Evolutionary conservation across 164 flowering plant genomes (phyloP).

Genomic region (Vitis rupestris): DNA sequence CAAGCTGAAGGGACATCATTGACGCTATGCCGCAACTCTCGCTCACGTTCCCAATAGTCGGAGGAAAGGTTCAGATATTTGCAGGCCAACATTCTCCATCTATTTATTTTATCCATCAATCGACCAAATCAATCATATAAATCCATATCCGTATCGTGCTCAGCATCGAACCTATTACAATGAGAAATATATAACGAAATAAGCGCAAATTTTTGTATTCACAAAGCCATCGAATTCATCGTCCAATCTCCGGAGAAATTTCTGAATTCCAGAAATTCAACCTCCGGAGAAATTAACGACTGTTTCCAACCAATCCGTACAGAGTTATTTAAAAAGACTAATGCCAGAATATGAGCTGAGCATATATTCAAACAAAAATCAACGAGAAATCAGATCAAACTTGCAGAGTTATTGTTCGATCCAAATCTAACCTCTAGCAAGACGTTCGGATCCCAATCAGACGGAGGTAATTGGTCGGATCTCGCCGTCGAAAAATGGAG

Average conservation of each 20-base stretch:
- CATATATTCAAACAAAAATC: neutral
- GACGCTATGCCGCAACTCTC: neutral
- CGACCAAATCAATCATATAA: neutral
- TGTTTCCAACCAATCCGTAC: conserved; percentile 4
- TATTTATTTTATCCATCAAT: conserved; percentile 14
- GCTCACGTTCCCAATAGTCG: conserved; percentile 11
- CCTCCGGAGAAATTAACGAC: neutral
- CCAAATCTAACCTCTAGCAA: conserved; percentile 5
- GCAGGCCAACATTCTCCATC: conserved; percentile 18
- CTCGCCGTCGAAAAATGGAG: neutral
- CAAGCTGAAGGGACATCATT: neutral
- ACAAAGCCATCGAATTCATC: neutral
- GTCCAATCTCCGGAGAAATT: neutral
- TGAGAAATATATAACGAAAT: too few species aligned
- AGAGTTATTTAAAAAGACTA: neutral
- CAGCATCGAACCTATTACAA: too few species aligned
- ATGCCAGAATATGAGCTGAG: too few species aligned
- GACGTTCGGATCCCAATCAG: conserved; percentile 14
- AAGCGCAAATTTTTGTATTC: too few species aligned
- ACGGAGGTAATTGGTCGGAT: conserved; percentile 1
- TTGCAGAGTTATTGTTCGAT: neutral
- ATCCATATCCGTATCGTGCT: neutral
- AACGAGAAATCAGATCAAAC: neutral
- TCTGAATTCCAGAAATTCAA: neutral
- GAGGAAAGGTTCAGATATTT: conserved; percentile 23